phyloP scores from a whole-genome alignment of 352 stramenopile species.

The Phytophthora parvispora region DNA sequence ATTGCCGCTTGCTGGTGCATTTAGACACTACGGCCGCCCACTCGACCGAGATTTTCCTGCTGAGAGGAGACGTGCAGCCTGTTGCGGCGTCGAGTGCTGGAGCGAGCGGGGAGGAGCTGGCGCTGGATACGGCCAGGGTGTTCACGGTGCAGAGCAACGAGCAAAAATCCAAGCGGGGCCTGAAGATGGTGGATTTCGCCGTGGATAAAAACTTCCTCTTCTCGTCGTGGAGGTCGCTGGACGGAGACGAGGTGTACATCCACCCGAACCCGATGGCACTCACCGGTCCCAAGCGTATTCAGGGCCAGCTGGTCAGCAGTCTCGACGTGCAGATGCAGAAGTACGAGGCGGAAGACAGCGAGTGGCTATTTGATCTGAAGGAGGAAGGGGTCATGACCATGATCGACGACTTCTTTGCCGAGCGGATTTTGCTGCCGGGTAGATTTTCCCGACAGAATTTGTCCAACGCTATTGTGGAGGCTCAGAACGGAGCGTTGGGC shows the following conservation, averaged over 20 bases:
- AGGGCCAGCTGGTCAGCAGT: slow-evolving; percentile 62
- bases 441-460: slow-evolving; percentile 77
- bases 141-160: slow-evolving; percentile 50
- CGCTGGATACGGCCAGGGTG: slow-evolving; percentile 57
- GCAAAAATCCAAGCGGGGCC: slow-evolving; percentile 40
- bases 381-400: slow-evolving; percentile 44
- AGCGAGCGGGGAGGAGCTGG: slow-evolving; percentile 48
- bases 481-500: slow-evolving; percentile 36
- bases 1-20: slow-evolving; percentile 74
- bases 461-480: slow-evolving; percentile 67
- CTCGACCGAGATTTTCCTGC: slow-evolving; percentile 68
- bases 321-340: slow-evolving; percentile 75
- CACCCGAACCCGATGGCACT: slow-evolving; percentile 79
- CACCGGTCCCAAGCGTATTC: slow-evolving; percentile 66
- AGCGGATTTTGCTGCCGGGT: slow-evolving; percentile 67
- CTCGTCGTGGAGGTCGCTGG: slow-evolving; percentile 75
- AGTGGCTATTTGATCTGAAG: slow-evolving; percentile 66
- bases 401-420: slow-evolving; percentile 73
- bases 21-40: slow-evolving; percentile 65
- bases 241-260: slow-evolving; percentile 67
- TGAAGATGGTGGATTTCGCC: slow-evolving; percentile 81
- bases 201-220: slow-evolving; percentile 77
- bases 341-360: slow-evolving; percentile 63
- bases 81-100: slow-evolving; percentile 28
- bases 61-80: slow-evolving; percentile 63